Base-by-base conservation (phyloP, 2,329 filamentous ascomycete genomes). In the Penicillium griseofulvum region DNA sequence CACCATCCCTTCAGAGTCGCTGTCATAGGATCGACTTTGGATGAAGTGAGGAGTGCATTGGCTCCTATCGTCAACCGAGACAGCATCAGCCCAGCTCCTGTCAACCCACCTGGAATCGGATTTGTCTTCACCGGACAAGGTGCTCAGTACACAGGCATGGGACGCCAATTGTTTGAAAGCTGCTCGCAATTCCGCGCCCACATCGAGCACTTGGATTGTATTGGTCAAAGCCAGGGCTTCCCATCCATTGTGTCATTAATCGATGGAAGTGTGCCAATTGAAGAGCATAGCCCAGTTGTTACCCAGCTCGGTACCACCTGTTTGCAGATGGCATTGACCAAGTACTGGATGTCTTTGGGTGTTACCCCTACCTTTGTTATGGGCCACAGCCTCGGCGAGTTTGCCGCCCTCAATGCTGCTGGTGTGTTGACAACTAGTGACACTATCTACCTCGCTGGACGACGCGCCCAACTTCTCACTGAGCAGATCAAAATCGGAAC, bases 381-480 rank as follows among this genome's bases (percentile, higher is more conserved):
- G 14, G 60, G 66, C 16, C 73, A 76, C 33, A 72, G 70, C 41
- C 65, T 76, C 1, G 74, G 74, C 1, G 74, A 77, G 56, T 76
- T 74, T 60, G 68, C 73, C 1, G 74, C 74, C 1, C 49, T 76
- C 0, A 65, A 68, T 41, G 64, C 66, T 10, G 67, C 74, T 4
- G 74, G 72, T 10, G 68, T 76, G 1, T 52, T 77, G 3, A 68
- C 71, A 2, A 66, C 61, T 1, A 63, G 52, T 31, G 74, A 76
- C 50, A 65, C 70, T 0, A 68, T 93, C 52, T 87, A 86, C 60
- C 78, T 92, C 1, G 87, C 91, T 19, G 88, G 88, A 37, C 71
- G 77, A 24, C 67, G 76, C 5, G 76, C 76, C 11, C 67, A 73
- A 42, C 66, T 79, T 1, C 68, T 79, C 11, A 70, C 72, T 26